A percentile compares a stretch with the other conserved stretches of the same genome.
phyloP scores from a whole-genome alignment of 805 yeast genomes.

The Hanseniaspora lindneri region DNA sequence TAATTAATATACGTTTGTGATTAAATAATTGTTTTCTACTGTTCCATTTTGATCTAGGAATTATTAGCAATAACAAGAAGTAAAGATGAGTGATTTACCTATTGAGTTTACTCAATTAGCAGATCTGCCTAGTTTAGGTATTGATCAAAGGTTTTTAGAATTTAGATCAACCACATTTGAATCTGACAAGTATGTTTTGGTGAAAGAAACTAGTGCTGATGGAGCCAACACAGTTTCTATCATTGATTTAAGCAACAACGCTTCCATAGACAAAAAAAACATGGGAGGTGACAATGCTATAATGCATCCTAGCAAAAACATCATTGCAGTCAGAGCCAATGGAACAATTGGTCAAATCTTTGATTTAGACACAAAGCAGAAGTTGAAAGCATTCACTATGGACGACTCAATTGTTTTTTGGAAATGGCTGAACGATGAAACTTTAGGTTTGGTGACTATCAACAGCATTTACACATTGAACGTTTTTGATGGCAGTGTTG shows the following conservation, averaged over 20 bases:
- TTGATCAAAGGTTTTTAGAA: conserved; percentile 72
- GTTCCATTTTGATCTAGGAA: not conserved
- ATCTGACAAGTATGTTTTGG: conserved; percentile 80
- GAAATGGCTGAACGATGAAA: conserved; percentile 74
- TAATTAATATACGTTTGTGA: too few species aligned
- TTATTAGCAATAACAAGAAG: not conserved
- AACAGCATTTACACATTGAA: conserved; percentile 68
- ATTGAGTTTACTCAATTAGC: conserved; percentile 93
- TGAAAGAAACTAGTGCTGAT: conserved; percentile 41
- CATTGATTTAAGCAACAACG: conserved; percentile 68
- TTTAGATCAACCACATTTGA: conserved; percentile 91
- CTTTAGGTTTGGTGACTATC: conserved; percentile 76
- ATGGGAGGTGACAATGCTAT: conserved; percentile 97
- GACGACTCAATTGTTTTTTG: conserved; percentile 85
- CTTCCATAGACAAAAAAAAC: conserved; percentile 72
- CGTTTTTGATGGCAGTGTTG: conserved; percentile 66
- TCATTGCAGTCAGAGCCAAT: conserved; percentile 87
- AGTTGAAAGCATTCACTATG: conserved; percentile 76
- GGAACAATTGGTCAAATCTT: conserved; percentile 93
- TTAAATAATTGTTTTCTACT: not conserved
- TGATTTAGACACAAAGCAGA: conserved; percentile 74
- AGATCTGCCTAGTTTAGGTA: conserved; percentile 76
- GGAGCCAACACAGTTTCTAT: conserved; percentile 77
- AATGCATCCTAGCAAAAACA: conserved; percentile 82
- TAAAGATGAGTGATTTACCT: conserved; percentile 58